phyloP scores from a whole-genome alignment of 257 asterid species.

The Scutellaria galericulata region DNA sequence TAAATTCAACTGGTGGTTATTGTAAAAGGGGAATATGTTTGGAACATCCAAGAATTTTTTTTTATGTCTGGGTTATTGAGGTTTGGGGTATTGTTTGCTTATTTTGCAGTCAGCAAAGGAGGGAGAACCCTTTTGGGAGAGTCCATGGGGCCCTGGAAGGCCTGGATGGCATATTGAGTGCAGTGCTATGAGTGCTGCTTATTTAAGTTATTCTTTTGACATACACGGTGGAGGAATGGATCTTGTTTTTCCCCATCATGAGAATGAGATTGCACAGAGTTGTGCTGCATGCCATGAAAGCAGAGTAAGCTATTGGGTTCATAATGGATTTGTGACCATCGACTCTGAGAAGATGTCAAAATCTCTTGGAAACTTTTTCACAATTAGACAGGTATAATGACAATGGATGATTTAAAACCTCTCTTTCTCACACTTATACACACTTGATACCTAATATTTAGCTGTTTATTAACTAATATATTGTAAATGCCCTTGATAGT shows the following conservation, averaged over 20 bases:
- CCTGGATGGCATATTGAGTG: constrained; percentile 99
- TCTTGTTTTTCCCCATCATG: constrained; percentile 96
- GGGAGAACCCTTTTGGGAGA: constrained; percentile 96
- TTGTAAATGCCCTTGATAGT: background rate
- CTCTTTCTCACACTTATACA: constrained; percentile 1
- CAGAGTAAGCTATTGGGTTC: constrained; percentile 82
- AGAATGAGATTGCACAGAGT: constrained; percentile 99
- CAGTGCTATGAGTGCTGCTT: constrained; percentile 98
- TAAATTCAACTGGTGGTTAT: background rate
- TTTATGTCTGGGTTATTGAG: constrained; percentile 17
- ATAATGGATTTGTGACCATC: constrained; percentile 92
- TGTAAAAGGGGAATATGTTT: constrained; percentile 17
- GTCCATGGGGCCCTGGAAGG: constrained; percentile 99
- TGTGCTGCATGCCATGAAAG: constrained; percentile 87
- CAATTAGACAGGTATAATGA: constrained; percentile 78
- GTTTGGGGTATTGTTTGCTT: constrained; percentile 23
- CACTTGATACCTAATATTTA: constrained; percentile 15
- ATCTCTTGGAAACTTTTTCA: constrained; percentile 96
- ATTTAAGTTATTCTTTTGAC: constrained; percentile 85
- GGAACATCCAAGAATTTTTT: background rate
- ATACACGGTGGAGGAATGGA: constrained; percentile 99
- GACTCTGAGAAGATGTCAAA: constrained; percentile 97
- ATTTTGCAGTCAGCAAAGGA: constrained; percentile 89
- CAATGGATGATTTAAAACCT: constrained; percentile 11
- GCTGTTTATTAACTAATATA: constrained; percentile 5